These are phyloP conservation scores for Saccharomycopsis microspora DNA, from an alignment of 805 yeast species.

Conservation along the genomic window DNA sequence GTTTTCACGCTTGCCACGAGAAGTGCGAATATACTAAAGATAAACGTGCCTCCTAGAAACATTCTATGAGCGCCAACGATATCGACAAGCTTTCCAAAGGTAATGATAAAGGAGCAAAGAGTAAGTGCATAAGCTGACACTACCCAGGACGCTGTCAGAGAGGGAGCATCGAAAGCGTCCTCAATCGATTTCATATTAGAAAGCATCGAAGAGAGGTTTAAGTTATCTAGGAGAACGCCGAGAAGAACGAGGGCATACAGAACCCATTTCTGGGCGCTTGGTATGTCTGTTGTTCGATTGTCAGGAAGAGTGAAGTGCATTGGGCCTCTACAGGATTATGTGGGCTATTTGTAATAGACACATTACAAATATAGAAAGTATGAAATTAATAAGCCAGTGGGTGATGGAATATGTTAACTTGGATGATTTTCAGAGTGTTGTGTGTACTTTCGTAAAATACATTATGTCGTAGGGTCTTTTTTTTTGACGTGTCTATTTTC, in stretches of 20 bases:
- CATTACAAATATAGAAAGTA: too few species aligned
- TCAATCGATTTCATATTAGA: neutral
- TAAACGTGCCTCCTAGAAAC: conserved; percentile 26
- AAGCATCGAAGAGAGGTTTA: conserved; percentile 3
- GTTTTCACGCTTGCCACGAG: conserved; percentile 27
- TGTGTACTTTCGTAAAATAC: too few species aligned
- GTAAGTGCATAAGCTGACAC: conserved; percentile 34
- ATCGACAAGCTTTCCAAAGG: conserved; percentile 32
- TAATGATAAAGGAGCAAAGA: conserved; percentile 31
- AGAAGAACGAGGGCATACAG: neutral
- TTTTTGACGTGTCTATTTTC: too few species aligned
- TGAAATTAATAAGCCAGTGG: too few species aligned
- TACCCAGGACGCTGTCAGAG: conserved; percentile 30
- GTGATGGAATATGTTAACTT: too few species aligned
- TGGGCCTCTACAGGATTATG: too few species aligned
- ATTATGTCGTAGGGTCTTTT: too few species aligned
- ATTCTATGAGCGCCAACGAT: conserved; percentile 23
- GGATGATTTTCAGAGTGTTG: too few species aligned
- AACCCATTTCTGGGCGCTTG: neutral
- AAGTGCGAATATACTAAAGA: conserved; percentile 30
- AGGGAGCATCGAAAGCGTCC: conserved; percentile 23
- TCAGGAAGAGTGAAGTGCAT: too few species aligned
- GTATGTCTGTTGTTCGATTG: too few species aligned
- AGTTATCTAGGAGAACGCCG: conserved; percentile 4
- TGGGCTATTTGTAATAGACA: too few species aligned